Evolutionary conservation across 2,329 filamentous ascomycete genomes (phyloP), one percentile per base, ranked within the genome.

Genomic region (Fusarium devonianum): DNA sequence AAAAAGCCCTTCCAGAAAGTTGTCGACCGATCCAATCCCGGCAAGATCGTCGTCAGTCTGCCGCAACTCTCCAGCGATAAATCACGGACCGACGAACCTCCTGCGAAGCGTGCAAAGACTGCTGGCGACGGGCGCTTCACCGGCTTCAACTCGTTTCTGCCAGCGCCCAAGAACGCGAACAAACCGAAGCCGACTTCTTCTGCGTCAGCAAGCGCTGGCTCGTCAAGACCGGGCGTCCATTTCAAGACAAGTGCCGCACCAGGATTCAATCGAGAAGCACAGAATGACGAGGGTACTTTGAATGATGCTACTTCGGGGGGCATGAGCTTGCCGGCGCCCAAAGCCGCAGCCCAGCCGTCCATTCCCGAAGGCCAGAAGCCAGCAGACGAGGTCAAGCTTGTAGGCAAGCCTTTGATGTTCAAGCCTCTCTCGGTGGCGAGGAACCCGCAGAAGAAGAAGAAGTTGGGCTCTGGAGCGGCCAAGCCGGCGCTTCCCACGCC

Each of bases 381-480:
- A 18, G 80, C 80, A n/a, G 77, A 82, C 2, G 83, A 87, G 49
- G 80, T 88, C 12, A 87, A 89, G 72, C 72, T 89, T 11, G 82
- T 87, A 2, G 89, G 89, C 14, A 94, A 92, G 62, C 84, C 91
- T 10, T 83, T 92, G 71, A 89, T 91, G 84, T 97, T 97, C 71
- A 89, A 87, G 67, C 93, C 93, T 4, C 76, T 97, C 26, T 96
- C 92, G 1, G 92, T 97, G 11, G 84, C 86, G 12, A 82, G 90
- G 53, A 90, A 88, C 56, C 80, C 85, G 21, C 83, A 82, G 56
- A 91, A 89, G 73, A 90, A 87, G 74, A 86, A 82, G 64, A 75
- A 78, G 48, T 69, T 71, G 17, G 43, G 64, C 4, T 51, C 48
- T 9, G 56, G 40, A 4, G 19, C 49, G 11, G 45, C 54, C 9